Base-by-base conservation (phyloP, 352 stramenopile genomes). In the Albugo laibachii region DNA sequence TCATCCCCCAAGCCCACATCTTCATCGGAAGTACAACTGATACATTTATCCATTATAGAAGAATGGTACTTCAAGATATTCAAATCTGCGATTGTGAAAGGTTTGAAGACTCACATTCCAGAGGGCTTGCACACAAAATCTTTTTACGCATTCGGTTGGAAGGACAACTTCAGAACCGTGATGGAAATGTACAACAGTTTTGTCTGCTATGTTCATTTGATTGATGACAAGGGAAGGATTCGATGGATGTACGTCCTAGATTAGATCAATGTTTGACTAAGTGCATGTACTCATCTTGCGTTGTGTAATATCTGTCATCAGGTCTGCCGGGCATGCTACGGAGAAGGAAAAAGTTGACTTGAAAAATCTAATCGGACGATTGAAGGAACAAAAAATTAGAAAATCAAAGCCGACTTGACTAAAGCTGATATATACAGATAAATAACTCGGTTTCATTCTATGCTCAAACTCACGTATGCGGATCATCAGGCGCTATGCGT, bases 41-140 rank as follows among this genome's bases (percentile, higher is more conserved):
- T 82, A 18, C 73, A 69, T 49, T 61, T 91, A 46, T 86, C 83
- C 50, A 77, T 91, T 55, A 83, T 91, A 16, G 78, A 91, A 49
- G 78, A 91, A 49, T 91, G 78, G 78, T 91, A 91, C 63, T 84
- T 87, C 66, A 84, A 84, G 59, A 53, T 85, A 16, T 67, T 91
- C 41, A 64, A 73, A 19, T 53, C 61, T 0, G 82, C 70, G 27
- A 91, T 91, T 49, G 64, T 62, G 14, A 58, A 55, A 8, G 77
- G 77, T 0, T 54, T 91, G 50, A 54, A 71, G 52, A 36, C 68
- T 27, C 71, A 78, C 45, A 77, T 55, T 3, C 63, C 74, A 0
- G 47, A 55, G 16, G 50, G 59, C 37, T 53, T 74, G 31, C 69
- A 83, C 48, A 59, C 62, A 11, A 57, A 53, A 42, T 81, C 72